Percentiles rank a stretch among this genome's conserved stretches.
Conservation (phyloP, 306 rosid species). For the Acacia confusa region DNA sequence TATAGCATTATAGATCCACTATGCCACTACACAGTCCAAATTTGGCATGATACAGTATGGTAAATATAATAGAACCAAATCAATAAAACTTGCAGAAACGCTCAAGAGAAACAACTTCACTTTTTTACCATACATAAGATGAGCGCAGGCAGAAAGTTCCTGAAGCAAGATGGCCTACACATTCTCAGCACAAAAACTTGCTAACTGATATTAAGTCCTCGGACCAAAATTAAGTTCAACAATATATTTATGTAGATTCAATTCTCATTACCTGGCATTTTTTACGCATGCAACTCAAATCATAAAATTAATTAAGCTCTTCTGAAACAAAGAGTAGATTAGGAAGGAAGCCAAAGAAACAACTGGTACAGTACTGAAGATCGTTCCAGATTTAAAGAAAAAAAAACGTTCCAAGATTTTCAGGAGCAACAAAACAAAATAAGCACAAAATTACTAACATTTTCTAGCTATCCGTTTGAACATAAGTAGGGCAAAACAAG, state of each 20-base stretch:
- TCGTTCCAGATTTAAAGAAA: background rate
- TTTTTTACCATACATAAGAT: too few relatives aligned
- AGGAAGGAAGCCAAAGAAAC: conserved; percentile 7
- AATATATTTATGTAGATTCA: background rate
- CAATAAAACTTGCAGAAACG: background rate
- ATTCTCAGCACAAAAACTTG: conserved; percentile 12
- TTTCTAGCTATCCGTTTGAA: conserved; percentile 23
- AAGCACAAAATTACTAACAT: conserved; percentile 30
- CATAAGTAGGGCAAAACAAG: background rate
- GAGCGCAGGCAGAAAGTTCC: too few relatives aligned
- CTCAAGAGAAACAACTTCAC: background rate
- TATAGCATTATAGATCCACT: background rate
- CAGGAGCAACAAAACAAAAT: conserved; percentile 23
- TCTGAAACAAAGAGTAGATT: background rate
- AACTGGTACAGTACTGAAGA: conserved; percentile 16
- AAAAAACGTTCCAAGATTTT: background rate
- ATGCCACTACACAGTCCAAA: background rate
- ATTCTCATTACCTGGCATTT: background rate
- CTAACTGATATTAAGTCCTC: background rate
- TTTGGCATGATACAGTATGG: background rate
- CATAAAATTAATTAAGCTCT: background rate
- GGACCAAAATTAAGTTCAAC: conserved; percentile 22
- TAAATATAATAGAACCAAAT: background rate
- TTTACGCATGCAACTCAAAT: conserved; percentile 30
- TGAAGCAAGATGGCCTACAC: background rate